Evolutionary conservation across 2,329 filamentous ascomycete genomes (phyloP), one percentile per base, ranked within the genome.

Genomic region (Harringtonia aguacate): DNA sequence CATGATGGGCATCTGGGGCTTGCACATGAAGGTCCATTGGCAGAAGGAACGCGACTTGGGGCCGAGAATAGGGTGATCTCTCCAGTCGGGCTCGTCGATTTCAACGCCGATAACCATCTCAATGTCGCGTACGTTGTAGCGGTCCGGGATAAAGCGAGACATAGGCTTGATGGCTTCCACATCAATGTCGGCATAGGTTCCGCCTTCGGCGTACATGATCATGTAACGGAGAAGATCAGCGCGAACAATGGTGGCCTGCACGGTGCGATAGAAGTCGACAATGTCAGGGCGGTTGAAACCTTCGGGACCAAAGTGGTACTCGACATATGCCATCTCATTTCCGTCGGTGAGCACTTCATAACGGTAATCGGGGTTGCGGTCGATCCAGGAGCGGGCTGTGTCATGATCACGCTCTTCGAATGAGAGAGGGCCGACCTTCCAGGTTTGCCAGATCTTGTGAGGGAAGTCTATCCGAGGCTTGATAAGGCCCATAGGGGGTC

Each of bases 361-460:
- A 49, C 81, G 66, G 57, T 79, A 76, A 4, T 67, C 68, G 1
- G 79, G 81, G 52, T 86, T 86, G 60, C 78, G 81, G 20, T 63
- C 60, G 0, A 74, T 67, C 81, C 82, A 86, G 2, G 79, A 79
- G 51, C 71, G 70, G 10, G 81, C 81, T 0, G 68, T 68, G 21
- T 68, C 61, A 28, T 73, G 64, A 53, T 86, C 79, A 42, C 75
- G 69, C 53, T 78, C 70, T 49, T 83, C 81, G 54, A 85, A 84
- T 3, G 68, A 66, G 29, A 84, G 64, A 3, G 81, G 77, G 48
- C 81, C 73, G 24, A 81, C 73, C 58, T 85, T 86, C 82, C 82
- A 86, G 0, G 77, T 81, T 60, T 86, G 82, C 82, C 81, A 86
- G 51, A 86, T 82, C 61, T 86, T 86, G 44, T 70, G 69, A 7